These are phyloP conservation scores for Clavispora phyllophila DNA, from an alignment of 805 yeast genomes.

Conservation along the genomic window DNA sequence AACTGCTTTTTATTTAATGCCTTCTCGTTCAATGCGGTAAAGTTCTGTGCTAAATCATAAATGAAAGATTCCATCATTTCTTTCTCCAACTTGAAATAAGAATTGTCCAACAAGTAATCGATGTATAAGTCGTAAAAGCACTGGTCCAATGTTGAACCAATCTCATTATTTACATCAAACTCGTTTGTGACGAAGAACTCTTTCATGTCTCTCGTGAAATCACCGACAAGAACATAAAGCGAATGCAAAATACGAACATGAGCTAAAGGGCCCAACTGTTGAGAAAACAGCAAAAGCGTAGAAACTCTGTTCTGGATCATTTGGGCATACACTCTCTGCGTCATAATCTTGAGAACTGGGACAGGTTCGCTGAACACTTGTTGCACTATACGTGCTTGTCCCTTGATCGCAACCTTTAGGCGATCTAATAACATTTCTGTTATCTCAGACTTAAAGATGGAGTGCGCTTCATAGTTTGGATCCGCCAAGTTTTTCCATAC, in stretches of 20 bases:
- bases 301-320: conserved; percentile 55
- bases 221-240: conserved; percentile 53
- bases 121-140: conserved; percentile 68
- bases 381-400: conserved; percentile 68
- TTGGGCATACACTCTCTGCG: conserved; percentile 74
- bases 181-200: conserved; percentile 49
- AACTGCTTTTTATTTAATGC: conserved; percentile 32
- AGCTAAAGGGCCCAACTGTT: conserved; percentile 59
- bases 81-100: conserved; percentile 69
- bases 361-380: conserved; percentile 71
- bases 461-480: conserved; percentile 42
- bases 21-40: conserved; percentile 33
- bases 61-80: conserved; percentile 57
- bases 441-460: conserved; percentile 45
- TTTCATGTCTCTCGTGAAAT: conserved; percentile 60
- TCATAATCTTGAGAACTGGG: conserved; percentile 61
- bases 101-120: conserved; percentile 59
- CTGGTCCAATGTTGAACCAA: conserved; percentile 57
- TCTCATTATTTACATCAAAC: conserved; percentile 42
- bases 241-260: conserved; percentile 72
- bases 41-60: conserved; percentile 40
- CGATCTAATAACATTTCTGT: conserved; percentile 52
- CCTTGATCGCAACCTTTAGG: conserved; percentile 49
- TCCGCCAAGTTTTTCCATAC: conserved; percentile 60
- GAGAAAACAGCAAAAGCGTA: conserved; percentile 56